phyloP scores from a whole-genome alignment of 495 filamentous ascomycete genomes.

The Tuber indicum region DNA sequence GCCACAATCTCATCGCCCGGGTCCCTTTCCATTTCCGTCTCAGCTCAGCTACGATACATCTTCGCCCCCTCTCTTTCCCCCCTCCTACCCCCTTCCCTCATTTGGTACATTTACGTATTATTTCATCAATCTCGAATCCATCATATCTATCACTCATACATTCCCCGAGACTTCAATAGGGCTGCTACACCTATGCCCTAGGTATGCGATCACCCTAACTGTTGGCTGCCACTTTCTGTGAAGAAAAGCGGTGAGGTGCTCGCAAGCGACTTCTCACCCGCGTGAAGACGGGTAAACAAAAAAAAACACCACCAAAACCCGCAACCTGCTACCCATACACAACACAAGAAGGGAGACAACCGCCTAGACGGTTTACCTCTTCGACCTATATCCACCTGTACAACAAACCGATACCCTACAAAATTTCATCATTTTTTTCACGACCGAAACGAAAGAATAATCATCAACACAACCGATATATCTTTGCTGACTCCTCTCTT shows the following conservation, averaged over 20 bases:
- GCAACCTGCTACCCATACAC: background rate
- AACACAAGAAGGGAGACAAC: background rate
- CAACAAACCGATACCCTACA: constrained; percentile 28
- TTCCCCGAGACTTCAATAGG: constrained; percentile 29
- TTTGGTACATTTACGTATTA: background rate
- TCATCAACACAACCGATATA: constrained; percentile 29
- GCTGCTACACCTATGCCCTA: constrained; percentile 21
- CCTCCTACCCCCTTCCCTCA: constrained; percentile 8
- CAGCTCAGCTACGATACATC: constrained; percentile 8
- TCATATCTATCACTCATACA: constrained; percentile 21
- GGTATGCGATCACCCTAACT: constrained; percentile 36
- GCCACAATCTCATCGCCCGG: constrained; percentile 34
- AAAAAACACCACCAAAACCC: constrained; percentile 11
- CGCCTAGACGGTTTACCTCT: constrained; percentile 7
- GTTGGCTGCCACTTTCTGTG: constrained; percentile 31
- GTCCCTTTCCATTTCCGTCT: constrained; percentile 5
- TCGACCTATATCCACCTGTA: constrained; percentile 13
- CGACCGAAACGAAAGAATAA: constrained; percentile 32
- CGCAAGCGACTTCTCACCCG: constrained; percentile 26
- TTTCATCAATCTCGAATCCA: constrained; percentile 8
- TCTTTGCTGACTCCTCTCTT: constrained; percentile 24
- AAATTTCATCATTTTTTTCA: constrained; percentile 17
- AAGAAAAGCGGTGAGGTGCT: constrained; percentile 31
- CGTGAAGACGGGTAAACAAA: constrained; percentile 24
- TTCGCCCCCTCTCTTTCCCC: constrained; percentile 22